Conservation (phyloP, 2,329 filamentous ascomycete genomes). For the Colletotrichum tofieldiae region DNA sequence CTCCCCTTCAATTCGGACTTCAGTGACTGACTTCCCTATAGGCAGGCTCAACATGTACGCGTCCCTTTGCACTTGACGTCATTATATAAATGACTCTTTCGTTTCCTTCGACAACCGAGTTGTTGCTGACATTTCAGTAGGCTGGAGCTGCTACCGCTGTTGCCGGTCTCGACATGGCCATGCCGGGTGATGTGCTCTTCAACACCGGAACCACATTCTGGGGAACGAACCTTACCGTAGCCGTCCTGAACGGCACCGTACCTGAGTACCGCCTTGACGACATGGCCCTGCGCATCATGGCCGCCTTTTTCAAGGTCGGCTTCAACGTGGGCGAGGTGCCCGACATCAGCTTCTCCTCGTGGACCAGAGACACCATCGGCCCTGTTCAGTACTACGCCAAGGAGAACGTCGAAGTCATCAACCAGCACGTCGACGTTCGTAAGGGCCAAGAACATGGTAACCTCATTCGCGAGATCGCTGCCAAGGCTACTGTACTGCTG, state of each 20-base stretch:
- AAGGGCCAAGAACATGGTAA: conserved; percentile 72
- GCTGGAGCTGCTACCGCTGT: conserved; percentile 76
- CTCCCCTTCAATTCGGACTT: neutral
- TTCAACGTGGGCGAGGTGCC: conserved; percentile 63
- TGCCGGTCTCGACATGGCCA: conserved; percentile 88
- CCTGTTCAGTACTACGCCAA: conserved; percentile 76
- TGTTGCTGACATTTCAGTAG: conserved; percentile 66
- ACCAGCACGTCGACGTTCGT: conserved; percentile 89
- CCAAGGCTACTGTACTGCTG: conserved; percentile 87
- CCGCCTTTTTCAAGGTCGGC: conserved; percentile 78
- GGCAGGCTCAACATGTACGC: conserved; percentile 20
- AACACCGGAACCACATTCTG: conserved; percentile 81
- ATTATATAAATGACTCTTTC: neutral
- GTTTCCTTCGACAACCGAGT: too few relatives aligned
- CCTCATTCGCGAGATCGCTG: conserved; percentile 83
- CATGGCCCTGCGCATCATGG: conserved; percentile 89
- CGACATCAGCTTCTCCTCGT: conserved; percentile 88
- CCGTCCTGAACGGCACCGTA: conserved; percentile 90
- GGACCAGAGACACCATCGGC: conserved; percentile 84
- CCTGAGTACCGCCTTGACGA: conserved; percentile 92
- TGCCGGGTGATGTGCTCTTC: conserved; percentile 88
- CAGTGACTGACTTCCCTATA: neutral
- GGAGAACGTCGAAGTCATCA: conserved; percentile 77
- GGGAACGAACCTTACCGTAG: conserved; percentile 90
- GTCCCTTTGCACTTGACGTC: too few relatives aligned